Base-by-base conservation (phyloP, 208 protist genomes). In the Leishmania major region DNA sequence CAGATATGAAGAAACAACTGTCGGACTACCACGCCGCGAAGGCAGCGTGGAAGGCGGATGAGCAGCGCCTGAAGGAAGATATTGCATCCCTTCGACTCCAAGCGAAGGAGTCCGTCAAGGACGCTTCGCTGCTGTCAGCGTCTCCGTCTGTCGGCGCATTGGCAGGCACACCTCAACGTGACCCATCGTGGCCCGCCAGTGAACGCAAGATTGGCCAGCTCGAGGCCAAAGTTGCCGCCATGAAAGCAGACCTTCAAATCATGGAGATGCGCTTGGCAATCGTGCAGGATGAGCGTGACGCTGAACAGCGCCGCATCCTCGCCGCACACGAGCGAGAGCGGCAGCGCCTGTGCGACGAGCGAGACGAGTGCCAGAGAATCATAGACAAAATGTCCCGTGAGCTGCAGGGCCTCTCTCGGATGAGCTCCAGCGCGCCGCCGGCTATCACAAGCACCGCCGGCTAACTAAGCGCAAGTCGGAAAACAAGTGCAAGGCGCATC, bases 331-430 rank as follows among this genome's bases (percentile, higher is more conserved):
- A 87, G 31, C 82, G 84, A 37, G 92, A 95, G 70, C 76, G 86
- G 35, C 73, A 79, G 67, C 87, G 86, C 8, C 83, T 89, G 71
- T 81, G 80, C 5, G 47, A 77, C 15, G 92, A 95, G 78, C 75
- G 87, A 13, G 85, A 94, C n/a, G 87, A 94, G 81, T 94, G 89
- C 74, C 88, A 90, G 72, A 37, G 49, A 17, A 87, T 91, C 31
- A 81, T 95, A 13, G 81, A 92, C 70, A 84, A 78, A 35, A 93
- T 94, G 89, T 86, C 87, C 17, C 85, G 74, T 47, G 91, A 93
- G 76, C 67, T 94, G 31, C 78, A 92, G 78, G 47, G 49, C 59
- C 74, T 93, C 78, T 83, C 89, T 2, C 57, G 75, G 59, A 81
- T 85, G 0, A 81, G 83, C 40, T 59, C 76, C 45, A 75, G 79